phyloP scores from a whole-genome alignment of 306 rosid genomes.

The Vigna unguiculata region DNA sequence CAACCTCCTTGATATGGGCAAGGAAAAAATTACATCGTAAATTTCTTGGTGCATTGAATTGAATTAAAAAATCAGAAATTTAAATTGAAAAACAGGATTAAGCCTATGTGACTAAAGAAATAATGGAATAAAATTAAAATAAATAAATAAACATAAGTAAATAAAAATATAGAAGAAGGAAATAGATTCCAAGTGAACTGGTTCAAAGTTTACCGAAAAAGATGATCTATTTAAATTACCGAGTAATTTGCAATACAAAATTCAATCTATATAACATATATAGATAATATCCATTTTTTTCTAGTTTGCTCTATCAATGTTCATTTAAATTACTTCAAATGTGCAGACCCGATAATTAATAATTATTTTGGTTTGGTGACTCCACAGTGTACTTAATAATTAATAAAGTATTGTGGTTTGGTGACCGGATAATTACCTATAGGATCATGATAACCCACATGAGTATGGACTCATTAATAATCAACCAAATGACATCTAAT shows the following conservation, averaged over 20 bases:
- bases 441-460: conserved; percentile 28
- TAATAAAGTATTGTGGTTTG: too few relatives aligned
- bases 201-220: not conserved
- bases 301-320: not conserved
- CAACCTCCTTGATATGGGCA: not conserved
- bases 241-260: conserved; percentile 32
- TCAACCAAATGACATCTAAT: conserved; percentile 17
- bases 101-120: not conserved
- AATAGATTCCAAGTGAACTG: not conserved
- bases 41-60: not conserved
- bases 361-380: too few relatives aligned
- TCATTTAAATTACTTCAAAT: conserved; percentile 26
- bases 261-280: conserved; percentile 11
- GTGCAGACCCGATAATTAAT: too few relatives aligned
- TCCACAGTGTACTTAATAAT: too few relatives aligned
- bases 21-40: not conserved
- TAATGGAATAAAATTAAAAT: not conserved
- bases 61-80: not conserved
- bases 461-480: conserved; percentile 31
- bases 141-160: too few relatives aligned
- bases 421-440: conserved; percentile 85
- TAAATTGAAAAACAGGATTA: not conserved
- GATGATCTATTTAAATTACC: conserved; percentile 5
- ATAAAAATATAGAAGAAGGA: not conserved
- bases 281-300: conserved; percentile 2